Percentiles rank a stretch among this genome's conserved stretches.
Evolutionary conservation across 1,139 yeast genomes (phyloP).

Genomic region (Suhomyces maxii): DNA sequence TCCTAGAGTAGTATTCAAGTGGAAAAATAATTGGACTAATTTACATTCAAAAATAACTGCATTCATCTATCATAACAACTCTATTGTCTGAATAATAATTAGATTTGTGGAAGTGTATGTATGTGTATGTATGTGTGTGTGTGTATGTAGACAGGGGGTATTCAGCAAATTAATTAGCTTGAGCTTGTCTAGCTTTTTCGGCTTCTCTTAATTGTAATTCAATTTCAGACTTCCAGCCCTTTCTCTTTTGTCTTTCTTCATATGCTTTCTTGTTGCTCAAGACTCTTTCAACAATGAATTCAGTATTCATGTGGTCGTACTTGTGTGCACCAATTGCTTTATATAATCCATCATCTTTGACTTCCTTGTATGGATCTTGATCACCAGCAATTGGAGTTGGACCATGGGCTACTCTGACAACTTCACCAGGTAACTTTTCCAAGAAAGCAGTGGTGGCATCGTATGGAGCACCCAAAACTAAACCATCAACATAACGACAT

Average conservation of each 20-base stretch:
- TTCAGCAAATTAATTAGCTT: too few relatives aligned
- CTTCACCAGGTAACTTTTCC: conserved; percentile 35
- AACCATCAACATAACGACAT: conserved; percentile 80
- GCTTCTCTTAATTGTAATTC: conserved; percentile 31
- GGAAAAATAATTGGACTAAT: too few relatives aligned
- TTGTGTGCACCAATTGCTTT: conserved; percentile 53
- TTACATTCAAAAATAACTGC: too few relatives aligned
- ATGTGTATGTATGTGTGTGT: too few relatives aligned
- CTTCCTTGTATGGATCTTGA: conserved; percentile 44
- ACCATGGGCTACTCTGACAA: conserved; percentile 61
- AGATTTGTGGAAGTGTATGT: too few relatives aligned
- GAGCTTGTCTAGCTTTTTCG: conserved; percentile 15
- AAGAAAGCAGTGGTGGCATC: conserved; percentile 45
- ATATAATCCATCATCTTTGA: conserved; percentile 37
- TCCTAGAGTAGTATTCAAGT: too few relatives aligned
- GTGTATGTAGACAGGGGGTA: too few relatives aligned
- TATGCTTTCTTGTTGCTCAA: conserved; percentile 62
- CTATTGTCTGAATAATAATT: too few relatives aligned
- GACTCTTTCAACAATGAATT: conserved; percentile 67
- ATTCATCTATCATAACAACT: too few relatives aligned
- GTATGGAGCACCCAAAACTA: conserved; percentile 69
- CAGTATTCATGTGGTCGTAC: conserved; percentile 61
- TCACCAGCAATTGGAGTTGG: conserved; percentile 46
- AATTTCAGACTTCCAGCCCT: conserved; percentile 67
- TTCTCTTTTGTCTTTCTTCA: conserved; percentile 76